phyloP scores from a whole-genome alignment of 768 basidiomycete genomes.

The Serendipita sp. region DNA sequence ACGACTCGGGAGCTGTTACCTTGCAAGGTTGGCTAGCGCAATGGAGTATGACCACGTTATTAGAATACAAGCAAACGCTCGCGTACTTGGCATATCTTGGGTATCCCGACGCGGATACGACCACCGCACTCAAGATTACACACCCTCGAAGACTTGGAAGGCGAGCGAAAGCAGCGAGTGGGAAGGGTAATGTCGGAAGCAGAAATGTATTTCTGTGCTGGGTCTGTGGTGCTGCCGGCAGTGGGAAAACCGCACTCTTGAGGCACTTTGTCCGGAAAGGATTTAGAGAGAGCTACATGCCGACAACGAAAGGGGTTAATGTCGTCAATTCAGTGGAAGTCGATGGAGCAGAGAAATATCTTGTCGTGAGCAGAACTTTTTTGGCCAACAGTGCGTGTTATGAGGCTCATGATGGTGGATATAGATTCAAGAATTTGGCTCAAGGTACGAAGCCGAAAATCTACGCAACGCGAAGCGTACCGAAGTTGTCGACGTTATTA shows the following conservation, averaged over 20 bases:
- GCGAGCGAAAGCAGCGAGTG: constrained; percentile 21
- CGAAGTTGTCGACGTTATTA: constrained; percentile 83
- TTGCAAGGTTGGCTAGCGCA: constrained; percentile 95
- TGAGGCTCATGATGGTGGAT: constrained; percentile 5
- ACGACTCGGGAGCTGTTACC: constrained; percentile 82
- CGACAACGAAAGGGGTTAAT: constrained; percentile 76
- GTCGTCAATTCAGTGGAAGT: constrained; percentile 94
- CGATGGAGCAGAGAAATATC: constrained; percentile 85
- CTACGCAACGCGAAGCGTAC: constrained; percentile 80
- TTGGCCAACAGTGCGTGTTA: neutral
- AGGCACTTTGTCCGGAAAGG: constrained; percentile 75
- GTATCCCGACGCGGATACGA: constrained; percentile 64
- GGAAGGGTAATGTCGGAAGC: constrained; percentile 60
- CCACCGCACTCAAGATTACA: constrained; percentile 72
- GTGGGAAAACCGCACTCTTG: constrained; percentile 82
- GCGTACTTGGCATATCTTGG: constrained; percentile 93
- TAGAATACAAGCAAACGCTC: constrained; percentile 83
- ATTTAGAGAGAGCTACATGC: constrained; percentile 59
- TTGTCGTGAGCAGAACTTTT: constrained; percentile 43
- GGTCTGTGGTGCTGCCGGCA: constrained; percentile 88
- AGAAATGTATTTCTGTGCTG: constrained; percentile 88
- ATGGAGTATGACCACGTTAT: constrained; percentile 97
- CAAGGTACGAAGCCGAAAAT: constrained; percentile 82
- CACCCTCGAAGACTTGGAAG: constrained; percentile 48
- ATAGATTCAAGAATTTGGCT: constrained; percentile 94